phyloP scores from a whole-genome alignment of 805 yeast genomes.

The Candida xiaguanensis region DNA sequence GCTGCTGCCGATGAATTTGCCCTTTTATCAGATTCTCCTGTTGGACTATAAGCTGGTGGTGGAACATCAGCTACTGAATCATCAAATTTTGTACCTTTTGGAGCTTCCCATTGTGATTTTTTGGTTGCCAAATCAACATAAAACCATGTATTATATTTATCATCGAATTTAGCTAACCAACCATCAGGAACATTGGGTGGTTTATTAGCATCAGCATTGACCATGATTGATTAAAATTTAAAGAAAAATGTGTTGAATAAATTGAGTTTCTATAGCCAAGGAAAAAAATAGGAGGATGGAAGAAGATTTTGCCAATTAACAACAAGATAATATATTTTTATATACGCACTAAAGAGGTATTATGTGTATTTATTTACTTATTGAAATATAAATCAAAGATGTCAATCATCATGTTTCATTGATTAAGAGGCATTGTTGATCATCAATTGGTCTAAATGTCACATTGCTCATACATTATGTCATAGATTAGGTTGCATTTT shows the following conservation, averaged over 20 bases:
- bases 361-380: too few species aligned
- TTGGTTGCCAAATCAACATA: slow-evolving; percentile 73
- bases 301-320: too few species aligned
- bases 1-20: neutral
- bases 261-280: neutral
- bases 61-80: slow-evolving; percentile 15
- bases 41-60: slow-evolving; percentile 38
- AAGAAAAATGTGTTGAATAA: neutral
- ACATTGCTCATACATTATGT: neutral
- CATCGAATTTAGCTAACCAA: slow-evolving; percentile 74
- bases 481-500: neutral
- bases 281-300: neutral
- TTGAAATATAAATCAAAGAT: too few species aligned
- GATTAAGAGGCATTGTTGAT: neutral
- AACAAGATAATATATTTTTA: too few species aligned
- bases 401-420: too few species aligned
- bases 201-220: slow-evolving; percentile 20
- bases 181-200: slow-evolving; percentile 61
- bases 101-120: slow-evolving; percentile 89
- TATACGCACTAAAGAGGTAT: too few species aligned
- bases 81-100: slow-evolving; percentile 44
- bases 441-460: neutral
- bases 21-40: slow-evolving; percentile 7
- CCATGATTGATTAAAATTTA: slow-evolving; percentile 3
- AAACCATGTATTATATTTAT: slow-evolving; percentile 68